phyloP scores from a whole-genome alignment of 2,329 filamentous ascomycete species.

The Ceratocystis smalleyi region DNA sequence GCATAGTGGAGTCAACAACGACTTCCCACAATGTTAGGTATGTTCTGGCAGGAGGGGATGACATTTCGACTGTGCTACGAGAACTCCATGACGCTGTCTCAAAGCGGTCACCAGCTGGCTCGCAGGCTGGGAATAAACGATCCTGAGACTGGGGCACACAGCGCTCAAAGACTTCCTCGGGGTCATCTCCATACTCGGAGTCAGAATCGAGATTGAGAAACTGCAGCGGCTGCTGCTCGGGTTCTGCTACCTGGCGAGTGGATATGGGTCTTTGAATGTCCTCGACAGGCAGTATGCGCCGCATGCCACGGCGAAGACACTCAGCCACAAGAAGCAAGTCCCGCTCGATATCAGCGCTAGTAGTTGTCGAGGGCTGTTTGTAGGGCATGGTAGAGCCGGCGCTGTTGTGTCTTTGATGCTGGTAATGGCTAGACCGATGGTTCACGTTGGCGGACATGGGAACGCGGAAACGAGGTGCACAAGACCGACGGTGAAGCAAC shows the following conservation, averaged over 20 bases:
- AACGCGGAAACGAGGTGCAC: neutral
- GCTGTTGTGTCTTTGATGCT: neutral
- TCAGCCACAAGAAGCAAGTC: constrained; percentile 9
- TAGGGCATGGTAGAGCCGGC: neutral
- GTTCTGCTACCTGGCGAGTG: neutral
- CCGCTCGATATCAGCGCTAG: constrained; percentile 12
- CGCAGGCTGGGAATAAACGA: neutral
- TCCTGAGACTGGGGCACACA: neutral
- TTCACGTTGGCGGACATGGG: neutral
- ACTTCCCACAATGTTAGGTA: constrained; percentile 8
- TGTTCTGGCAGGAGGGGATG: neutral
- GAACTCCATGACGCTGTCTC: constrained; percentile 1
- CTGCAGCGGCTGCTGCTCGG: neutral
- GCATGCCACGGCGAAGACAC: constrained; percentile 11
- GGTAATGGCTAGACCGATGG: neutral
- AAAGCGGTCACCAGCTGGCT: neutral
- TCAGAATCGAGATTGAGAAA: neutral
- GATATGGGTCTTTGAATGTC: neutral
- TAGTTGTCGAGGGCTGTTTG: neutral
- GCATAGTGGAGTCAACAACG: constrained; percentile 6
- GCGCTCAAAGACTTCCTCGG: neutral
- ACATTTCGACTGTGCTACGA: neutral
- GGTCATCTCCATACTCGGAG: neutral
- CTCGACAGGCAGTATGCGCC: neutral
- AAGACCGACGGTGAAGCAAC: constrained; percentile 2